These are phyloP conservation scores for Micractinium conductrix DNA, from an alignment of 139 green algal genomes.

Conservation along the genomic window DNA sequence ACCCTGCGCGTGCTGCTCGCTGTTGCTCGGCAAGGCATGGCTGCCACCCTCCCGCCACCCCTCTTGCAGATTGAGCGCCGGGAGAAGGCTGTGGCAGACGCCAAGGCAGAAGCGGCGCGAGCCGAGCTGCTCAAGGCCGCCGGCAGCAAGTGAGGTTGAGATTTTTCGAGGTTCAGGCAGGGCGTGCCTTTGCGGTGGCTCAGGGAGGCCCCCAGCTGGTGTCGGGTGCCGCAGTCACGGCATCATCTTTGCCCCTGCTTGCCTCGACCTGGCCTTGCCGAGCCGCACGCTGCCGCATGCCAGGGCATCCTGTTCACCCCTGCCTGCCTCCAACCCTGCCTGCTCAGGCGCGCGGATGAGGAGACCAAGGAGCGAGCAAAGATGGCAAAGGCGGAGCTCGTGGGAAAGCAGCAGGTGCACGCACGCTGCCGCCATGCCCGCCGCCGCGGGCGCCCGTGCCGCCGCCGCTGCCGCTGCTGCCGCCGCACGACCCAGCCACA, in stretches of 20 bases:
- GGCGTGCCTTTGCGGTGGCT: background rate
- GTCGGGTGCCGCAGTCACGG: no score
- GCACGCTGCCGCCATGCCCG: no score
- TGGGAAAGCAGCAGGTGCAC: conserved; percentile 41
- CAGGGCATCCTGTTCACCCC: background rate
- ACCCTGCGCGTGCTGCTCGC: no score
- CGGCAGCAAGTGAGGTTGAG: conserved; percentile 35
- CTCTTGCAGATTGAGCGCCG: conserved; percentile 20
- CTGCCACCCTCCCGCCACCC: background rate
- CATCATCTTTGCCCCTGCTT: no score
- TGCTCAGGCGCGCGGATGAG: conserved; percentile 37
- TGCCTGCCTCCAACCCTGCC: background rate
- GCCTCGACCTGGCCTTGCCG: background rate
- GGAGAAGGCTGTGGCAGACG: conserved; percentile 32
- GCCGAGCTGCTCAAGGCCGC: conserved; percentile 42
- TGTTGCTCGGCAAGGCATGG: no score
- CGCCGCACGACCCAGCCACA: no score
- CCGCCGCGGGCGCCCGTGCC: no score
- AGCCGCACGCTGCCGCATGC: no score
- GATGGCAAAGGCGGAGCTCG: conserved; percentile 46
- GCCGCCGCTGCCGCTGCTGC: no score
- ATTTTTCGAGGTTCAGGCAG: no score
- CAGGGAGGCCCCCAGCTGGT: background rate
- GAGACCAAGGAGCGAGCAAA: conserved; percentile 50
- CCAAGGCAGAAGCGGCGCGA: conserved; percentile 28